Base-by-base conservation (phyloP, 345 rosid genomes). In the Sisymbrium altissimum region DNA sequence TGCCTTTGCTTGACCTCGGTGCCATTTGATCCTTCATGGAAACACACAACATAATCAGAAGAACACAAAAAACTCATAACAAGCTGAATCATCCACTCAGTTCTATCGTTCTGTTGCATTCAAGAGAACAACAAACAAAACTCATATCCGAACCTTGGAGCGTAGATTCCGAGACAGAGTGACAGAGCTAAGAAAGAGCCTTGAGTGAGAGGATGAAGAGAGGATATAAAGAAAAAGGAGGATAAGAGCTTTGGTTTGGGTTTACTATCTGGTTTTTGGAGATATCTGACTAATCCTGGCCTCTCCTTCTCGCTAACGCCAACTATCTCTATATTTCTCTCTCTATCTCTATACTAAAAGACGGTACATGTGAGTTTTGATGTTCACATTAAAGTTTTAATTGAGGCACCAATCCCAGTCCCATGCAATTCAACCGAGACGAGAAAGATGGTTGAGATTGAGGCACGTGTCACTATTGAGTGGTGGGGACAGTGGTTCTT, bases 1-100 rank as follows among this genome's bases (percentile, higher is more conserved):
- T 94, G 35, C 90, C 85, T 83, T 82, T 91, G 62, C 90, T 86
- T 7, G 93, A 75, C 70, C 85, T 94, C 6, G 98, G 97, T 57
- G 98, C 96, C 98, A 94, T 64, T 39, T 58, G 50, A 14, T 66
- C 55, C 68, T 66, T 66, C 39, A 69, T 72, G 25, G 64, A 71
- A 75, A 74, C 44, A 45, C 65, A 38, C 53, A 62, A 46, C 7
- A 43, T 32, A n/a, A 10, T 45, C 11, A 53, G 11, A 48, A 1
- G 32, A 7, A 23, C 25, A 23, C 25, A 23, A 23, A 21, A 9
- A 63, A 27, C 43, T 15, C 13, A 9, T 9, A 55, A 13, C 10
- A 14, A 15, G 33, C 5, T 41, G 50, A 40, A 40, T 59, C 50
- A 64, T 71, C 32, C 77, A 72, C 62, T 25, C 64, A 39, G 49